A percentile compares a stretch with the other conserved stretches of the same genome.
These are phyloP conservation scores for Blastobotrys mokoenaii DNA, from an alignment of 805 yeast genomes.

Conservation along the genomic window DNA sequence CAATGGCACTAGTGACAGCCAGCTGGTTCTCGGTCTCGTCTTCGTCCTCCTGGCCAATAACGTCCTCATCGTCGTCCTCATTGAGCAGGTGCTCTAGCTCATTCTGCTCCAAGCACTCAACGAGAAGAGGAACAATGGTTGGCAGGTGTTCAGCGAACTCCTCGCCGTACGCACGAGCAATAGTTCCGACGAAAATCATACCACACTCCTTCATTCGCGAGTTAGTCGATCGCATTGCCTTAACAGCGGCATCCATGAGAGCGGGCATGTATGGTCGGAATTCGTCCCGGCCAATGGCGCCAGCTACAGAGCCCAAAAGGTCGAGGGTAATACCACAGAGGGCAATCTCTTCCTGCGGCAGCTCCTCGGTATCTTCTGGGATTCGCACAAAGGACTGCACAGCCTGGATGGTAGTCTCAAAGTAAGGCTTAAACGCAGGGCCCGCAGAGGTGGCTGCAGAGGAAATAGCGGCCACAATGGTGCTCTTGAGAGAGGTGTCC, in stretches of 20 bases:
- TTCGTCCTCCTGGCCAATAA: slow-evolving; percentile 37
- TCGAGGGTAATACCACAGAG: slow-evolving; percentile 89
- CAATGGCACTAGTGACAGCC: slow-evolving; percentile 88
- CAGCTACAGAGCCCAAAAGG: slow-evolving; percentile 87
- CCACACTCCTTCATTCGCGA: slow-evolving; percentile 91
- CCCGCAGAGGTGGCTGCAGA: slow-evolving; percentile 96
- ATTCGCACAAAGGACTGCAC: slow-evolving; percentile 57
- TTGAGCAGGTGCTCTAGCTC: slow-evolving; percentile 44
- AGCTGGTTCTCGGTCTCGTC: slow-evolving; percentile 65
- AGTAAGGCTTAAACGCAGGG: slow-evolving; percentile 76
- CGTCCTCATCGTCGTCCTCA: slow-evolving; percentile 36
- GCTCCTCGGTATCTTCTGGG: slow-evolving; percentile 56
- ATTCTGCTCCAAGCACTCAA: slow-evolving; percentile 75
- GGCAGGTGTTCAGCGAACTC: slow-evolving; percentile 83
- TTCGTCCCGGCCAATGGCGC: slow-evolving; percentile 89
- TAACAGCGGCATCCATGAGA: slow-evolving; percentile 78
- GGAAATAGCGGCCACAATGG: slow-evolving; percentile 87
- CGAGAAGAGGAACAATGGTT: slow-evolving; percentile 74
- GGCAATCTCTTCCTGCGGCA: slow-evolving; percentile 84
- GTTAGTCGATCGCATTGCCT: slow-evolving; percentile 65
- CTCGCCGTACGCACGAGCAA: slow-evolving; percentile 90
- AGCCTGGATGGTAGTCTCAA: slow-evolving; percentile 67
- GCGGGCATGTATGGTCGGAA: slow-evolving; percentile 84
- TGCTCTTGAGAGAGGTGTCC: slow-evolving; percentile 42
- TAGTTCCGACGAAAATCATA: slow-evolving; percentile 82